Base-by-base conservation (phyloP, 306 rosid genomes). In the Macrotyloma uniflorum region DNA sequence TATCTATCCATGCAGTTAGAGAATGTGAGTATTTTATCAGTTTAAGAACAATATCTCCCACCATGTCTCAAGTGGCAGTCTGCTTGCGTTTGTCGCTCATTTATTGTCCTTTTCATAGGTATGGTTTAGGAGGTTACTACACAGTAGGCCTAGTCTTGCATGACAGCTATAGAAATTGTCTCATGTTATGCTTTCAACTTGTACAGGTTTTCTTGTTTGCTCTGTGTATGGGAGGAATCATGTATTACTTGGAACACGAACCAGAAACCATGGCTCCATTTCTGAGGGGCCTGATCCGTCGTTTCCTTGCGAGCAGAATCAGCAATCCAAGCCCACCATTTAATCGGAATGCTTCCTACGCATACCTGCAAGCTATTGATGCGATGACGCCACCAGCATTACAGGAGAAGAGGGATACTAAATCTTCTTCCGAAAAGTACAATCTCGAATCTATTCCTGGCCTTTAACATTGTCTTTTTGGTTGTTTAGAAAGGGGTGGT, bases 251-350 rank as follows among this genome's bases (percentile, higher is more conserved):
- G 82, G 97, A 94, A 53, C 83, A 94, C 45, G 97, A 94, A 82
- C 97, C 97, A 61, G 97, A 89, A 67, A 94, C 98, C 40, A 94
- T 94, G 98, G 93, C 98, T 32, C 98, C 97, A 36, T 88, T 94
- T 63, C 92, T 94, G 18, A 86, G 97, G 85, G 89, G 97, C 61
- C 84, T 94, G 83, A 89, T 94, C 78, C 97, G 97, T 19, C 97
- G 97, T 70, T 94, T 94, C 85, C 98, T 92, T 61, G 93, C 97
- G 15, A 94, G 98, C 87, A 88, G 97, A 88, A 94, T 94, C 42
- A 94, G 97, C 91, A 92, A 86, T 78, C 91, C 93, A 1, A 83
- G 83, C 80, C 86, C 84, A 38, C 82, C 90, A 0, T 28, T 86
- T 32, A 87, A 72, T 74, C 84, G 78, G 23, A 85, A 72, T 42